Evolutionary conservation across 2,329 filamentous ascomycete genomes (phyloP).

Genomic region (Xylaria sp.): DNA sequence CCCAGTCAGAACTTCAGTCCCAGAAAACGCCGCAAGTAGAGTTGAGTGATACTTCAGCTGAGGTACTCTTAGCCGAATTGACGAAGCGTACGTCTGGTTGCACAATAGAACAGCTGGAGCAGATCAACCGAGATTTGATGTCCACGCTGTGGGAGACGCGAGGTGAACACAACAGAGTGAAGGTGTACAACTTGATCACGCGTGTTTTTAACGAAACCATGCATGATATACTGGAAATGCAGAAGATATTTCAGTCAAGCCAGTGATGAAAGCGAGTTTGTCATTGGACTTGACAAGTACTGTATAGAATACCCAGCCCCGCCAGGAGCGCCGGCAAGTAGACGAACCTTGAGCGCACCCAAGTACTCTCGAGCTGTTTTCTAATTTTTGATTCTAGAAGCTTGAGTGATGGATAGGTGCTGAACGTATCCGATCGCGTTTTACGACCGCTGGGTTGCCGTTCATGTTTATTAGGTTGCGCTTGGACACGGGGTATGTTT

Average conservation of each 20-base stretch:
- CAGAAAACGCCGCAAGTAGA: slow-evolving; percentile 52
- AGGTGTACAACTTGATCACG: slow-evolving; percentile 68
- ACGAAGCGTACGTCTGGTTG: slow-evolving; percentile 74
- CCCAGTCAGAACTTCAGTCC: slow-evolving; percentile 42
- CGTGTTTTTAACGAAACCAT: slow-evolving; percentile 79
- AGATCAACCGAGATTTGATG: slow-evolving; percentile 91
- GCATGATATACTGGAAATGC: slow-evolving; percentile 66
- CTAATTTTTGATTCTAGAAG: slow-evolving; percentile 2
- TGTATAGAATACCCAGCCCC: background rate
- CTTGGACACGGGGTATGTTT: slow-evolving; percentile 5
- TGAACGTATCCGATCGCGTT: background rate
- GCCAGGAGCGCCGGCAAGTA: slow-evolving; percentile 4
- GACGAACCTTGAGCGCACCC: background rate
- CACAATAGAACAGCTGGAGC: slow-evolving; percentile 92
- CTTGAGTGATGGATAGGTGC: background rate
- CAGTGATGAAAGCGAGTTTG: slow-evolving; percentile 40
- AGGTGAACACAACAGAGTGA: slow-evolving; percentile 81
- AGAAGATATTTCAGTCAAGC: slow-evolving; percentile 52
- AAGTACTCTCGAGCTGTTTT: background rate
- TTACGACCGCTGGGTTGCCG: background rate
- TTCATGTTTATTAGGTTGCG: background rate
- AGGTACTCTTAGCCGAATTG: slow-evolving; percentile 65
- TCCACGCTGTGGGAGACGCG: slow-evolving; percentile 82
- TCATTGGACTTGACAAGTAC: background rate
- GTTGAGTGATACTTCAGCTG: slow-evolving; percentile 56